Percentiles rank a stretch among this genome's conserved stretches.
These are phyloP conservation scores for Aspergillus kassunensis DNA, from an alignment of 495 filamentous ascomycete species.

Conservation along the genomic window DNA sequence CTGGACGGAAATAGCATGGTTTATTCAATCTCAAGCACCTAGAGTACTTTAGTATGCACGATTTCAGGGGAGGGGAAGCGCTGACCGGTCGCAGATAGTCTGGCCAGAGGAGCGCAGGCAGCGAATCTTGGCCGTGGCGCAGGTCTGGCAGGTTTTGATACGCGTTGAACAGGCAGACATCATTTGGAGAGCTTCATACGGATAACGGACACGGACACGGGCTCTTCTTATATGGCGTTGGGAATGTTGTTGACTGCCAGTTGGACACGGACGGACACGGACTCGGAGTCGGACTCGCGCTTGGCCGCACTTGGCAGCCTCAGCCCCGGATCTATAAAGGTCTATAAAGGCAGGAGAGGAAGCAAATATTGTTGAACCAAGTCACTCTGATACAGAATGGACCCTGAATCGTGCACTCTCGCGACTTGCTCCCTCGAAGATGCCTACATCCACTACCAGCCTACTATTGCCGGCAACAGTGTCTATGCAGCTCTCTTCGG, in stretches of 20 bases:
- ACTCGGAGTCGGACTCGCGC: not conserved
- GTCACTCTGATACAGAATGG: too few relatives aligned
- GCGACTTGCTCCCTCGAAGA: constrained; percentile 29
- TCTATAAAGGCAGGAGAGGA: too few relatives aligned
- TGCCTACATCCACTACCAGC: constrained; percentile 34
- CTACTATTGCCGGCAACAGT: constrained; percentile 32
- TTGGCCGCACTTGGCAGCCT: not conserved
- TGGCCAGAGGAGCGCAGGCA: constrained; percentile 9
- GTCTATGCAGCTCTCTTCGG: constrained; percentile 31
- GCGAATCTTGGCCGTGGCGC: constrained; percentile 21
- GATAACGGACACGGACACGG: constrained; percentile 2
- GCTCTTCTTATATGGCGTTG: not conserved
- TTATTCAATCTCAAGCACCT: constrained; percentile 18
- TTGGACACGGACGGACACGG: constrained; percentile 5
- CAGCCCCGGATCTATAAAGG: too few relatives aligned
- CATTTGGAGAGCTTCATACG: not conserved
- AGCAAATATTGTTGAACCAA: too few relatives aligned
- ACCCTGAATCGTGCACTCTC: constrained; percentile 24
- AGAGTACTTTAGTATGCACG: not conserved
- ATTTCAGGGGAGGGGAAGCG: not conserved
- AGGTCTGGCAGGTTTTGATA: constrained; percentile 23
- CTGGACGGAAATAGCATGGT: constrained; percentile 13
- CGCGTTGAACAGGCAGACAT: constrained; percentile 1
- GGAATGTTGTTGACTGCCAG: not conserved
- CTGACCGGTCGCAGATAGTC: constrained; percentile 14